phyloP scores from a whole-genome alignment of 2,329 filamentous ascomycete species.

The Colletotrichum abscissum region DNA sequence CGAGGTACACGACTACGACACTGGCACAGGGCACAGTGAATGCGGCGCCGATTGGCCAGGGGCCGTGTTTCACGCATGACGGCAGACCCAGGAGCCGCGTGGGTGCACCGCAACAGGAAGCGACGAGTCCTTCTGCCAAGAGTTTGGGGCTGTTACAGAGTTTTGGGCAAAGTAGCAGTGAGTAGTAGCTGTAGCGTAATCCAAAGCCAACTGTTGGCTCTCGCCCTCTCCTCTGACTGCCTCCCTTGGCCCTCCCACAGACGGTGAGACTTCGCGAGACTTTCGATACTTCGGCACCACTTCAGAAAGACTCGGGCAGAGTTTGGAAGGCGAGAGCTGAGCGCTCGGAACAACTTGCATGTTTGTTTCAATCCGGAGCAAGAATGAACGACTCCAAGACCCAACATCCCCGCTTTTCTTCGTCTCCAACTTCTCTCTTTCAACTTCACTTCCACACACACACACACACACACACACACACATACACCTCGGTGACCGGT shows the following conservation, averaged over 20 bases:
- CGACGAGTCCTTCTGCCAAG: constrained; percentile 20
- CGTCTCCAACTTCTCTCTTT: constrained; percentile 25
- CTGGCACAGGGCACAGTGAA: neutral
- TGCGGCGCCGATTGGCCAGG: constrained; percentile 10
- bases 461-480: too few relatives aligned
- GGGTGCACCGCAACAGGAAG: constrained; percentile 15
- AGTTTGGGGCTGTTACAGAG: constrained; percentile 34
- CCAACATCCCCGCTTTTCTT: neutral
- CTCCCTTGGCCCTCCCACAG: neutral
- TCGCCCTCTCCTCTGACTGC: neutral
- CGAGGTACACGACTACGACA: too few relatives aligned
- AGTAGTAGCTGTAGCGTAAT: constrained; percentile 22
- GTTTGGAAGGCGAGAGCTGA: neutral
- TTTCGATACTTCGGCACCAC: neutral
- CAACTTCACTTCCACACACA: neutral
- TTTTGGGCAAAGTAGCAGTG: constrained; percentile 6
- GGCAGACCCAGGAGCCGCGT: constrained; percentile 26
- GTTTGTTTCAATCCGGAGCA: constrained; percentile 30
- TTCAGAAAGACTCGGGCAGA: neutral
- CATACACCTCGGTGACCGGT: too few relatives aligned
- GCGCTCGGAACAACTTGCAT: constrained; percentile 26
- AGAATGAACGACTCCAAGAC: constrained; percentile 24
- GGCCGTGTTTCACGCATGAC: constrained; percentile 19
- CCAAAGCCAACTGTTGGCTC: neutral
- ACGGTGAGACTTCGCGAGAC: neutral